A percentile compares a stretch with the other conserved stretches of the same genome.
Evolutionary conservation across 2,329 filamentous ascomycete genomes (phyloP).

Genomic region (Chaetomiaceae sp.): DNA sequence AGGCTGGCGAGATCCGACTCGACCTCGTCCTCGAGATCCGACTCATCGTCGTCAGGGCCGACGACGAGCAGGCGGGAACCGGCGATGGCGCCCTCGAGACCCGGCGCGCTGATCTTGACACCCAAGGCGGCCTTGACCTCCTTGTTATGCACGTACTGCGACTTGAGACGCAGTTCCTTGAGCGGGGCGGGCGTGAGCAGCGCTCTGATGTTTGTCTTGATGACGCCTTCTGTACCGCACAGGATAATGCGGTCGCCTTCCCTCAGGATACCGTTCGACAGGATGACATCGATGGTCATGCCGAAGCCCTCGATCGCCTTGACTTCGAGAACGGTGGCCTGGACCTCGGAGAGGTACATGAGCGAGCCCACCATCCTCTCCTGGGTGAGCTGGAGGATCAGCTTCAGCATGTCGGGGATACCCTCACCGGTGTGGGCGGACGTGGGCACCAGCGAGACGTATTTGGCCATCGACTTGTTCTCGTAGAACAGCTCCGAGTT

Average conservation of each 20-base stretch:
- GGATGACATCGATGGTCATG: slow-evolving; percentile 95
- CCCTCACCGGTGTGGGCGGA: slow-evolving; percentile 98
- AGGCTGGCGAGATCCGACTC: slow-evolving; percentile 90
- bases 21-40: slow-evolving; percentile 93
- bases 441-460: slow-evolving; percentile 93
- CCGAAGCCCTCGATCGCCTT: slow-evolving; percentile 99
- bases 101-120: slow-evolving; percentile 97
- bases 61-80: slow-evolving; percentile 93
- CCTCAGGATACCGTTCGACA: slow-evolving; percentile 90
- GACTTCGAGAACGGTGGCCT: slow-evolving; percentile 96
- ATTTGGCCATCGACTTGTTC: slow-evolving; percentile 94
- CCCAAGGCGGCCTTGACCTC: slow-evolving; percentile 96
- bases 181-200: slow-evolving; percentile 88
- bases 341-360: slow-evolving; percentile 97
- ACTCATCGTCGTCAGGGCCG: slow-evolving; percentile 91
- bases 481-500: slow-evolving; percentile 96
- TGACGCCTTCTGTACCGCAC: slow-evolving; percentile 94
- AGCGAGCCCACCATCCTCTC: slow-evolving; percentile 95
- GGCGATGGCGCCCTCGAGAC: slow-evolving; percentile 91
- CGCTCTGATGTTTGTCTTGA: slow-evolving; percentile 91
- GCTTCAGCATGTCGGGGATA: slow-evolving; percentile 97
- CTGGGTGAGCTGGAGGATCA: slow-evolving; percentile 86
- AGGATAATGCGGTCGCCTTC: slow-evolving; percentile 94
- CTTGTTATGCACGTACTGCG: slow-evolving; percentile 97
- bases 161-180: slow-evolving; percentile 92